Evolutionary conservation across 2,329 filamentous ascomycete genomes (phyloP), one percentile per base, ranked within the genome.

Genomic region (Aspergillus sp.): DNA sequence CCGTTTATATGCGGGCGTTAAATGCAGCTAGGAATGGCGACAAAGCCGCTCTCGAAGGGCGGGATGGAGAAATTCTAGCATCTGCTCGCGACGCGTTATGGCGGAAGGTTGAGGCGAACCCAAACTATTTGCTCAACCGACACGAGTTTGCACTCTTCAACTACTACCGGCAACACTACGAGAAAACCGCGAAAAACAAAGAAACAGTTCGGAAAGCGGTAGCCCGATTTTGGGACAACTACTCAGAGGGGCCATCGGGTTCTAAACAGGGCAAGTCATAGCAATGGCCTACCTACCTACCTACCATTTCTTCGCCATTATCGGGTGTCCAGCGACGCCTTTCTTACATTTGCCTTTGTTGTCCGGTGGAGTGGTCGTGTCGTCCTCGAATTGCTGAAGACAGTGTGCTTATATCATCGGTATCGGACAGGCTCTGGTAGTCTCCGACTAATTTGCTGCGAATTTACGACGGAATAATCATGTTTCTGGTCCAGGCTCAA

Each of bases 101-200:
- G 89, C 71, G 69, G 43, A 87, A 85, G 65, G 82, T 96, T 56
- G 76, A 86, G 65, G 78, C 80, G 3, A 78, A 87, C 32, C 89
- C 89, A 1, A 71, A 76, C n/a, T 96, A 93, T 73, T 74, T 95
- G 62, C 86, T 96, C 78, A 85, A 80, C 34, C 80, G 83, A 61
- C 86, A 91, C 73, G 91, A 96, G 75, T 96, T 95, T 68, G 85
- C 89, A 54, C 82, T 96, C 59, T 92, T 96, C 84, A 96, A 95
- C 78, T 93, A 88, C 74, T 93, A 89, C 73, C 87, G 89, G 61
- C 75, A 83, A 61, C 83, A 88, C 9, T 91, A 89, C 68, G 72
- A 77, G 30, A 83, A 84, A 58, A 76, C 76, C 15, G 68, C 74
- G 24, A 67, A 83, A 48, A 57, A 57, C n/a, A 44, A 54, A 26